Conservation (phyloP, 352 stramenopile genomes). For the Phytophthora tubulina region DNA sequence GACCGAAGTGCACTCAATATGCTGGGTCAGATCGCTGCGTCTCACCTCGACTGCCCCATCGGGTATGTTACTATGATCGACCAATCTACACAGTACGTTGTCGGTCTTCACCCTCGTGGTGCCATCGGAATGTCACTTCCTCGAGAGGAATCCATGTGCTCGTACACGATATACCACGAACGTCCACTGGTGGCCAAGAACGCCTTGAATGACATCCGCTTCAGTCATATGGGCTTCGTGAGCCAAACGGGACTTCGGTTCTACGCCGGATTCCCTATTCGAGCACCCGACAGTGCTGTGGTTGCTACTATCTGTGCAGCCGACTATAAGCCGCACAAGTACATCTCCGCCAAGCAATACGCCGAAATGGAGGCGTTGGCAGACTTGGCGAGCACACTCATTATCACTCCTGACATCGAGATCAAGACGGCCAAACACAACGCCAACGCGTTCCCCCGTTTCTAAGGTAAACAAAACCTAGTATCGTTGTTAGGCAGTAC, state of each 20-base stretch:
- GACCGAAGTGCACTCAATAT: conserved; percentile 66
- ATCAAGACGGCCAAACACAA: conserved; percentile 25
- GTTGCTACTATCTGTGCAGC: conserved; percentile 67
- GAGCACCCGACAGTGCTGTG: conserved; percentile 56
- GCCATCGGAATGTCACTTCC: conserved; percentile 45
- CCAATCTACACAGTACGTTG: conserved; percentile 55
- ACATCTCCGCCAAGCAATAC: conserved; percentile 80
- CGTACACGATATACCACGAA: conserved; percentile 71
- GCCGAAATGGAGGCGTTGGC: conserved; percentile 74
- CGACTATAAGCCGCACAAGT: conserved; percentile 63
- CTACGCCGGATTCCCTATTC: conserved; percentile 75
- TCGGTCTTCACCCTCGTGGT: conserved; percentile 45
- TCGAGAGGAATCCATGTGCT: conserved; percentile 69
- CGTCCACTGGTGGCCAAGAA: conserved; percentile 68
- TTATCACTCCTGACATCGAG: conserved; percentile 40
- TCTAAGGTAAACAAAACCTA: background rate
- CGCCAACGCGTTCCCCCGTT: conserved; percentile 17
- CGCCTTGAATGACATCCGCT: conserved; percentile 69
- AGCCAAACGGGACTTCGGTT: conserved; percentile 64
- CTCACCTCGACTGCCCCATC: conserved; percentile 63
- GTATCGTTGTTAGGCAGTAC: conserved; percentile 27
- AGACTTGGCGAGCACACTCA: conserved; percentile 55
- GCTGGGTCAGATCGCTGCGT: conserved; percentile 56
- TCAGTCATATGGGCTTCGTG: conserved; percentile 66
- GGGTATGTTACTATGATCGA: conserved; percentile 74